phyloP scores from a whole-genome alignment of 1,139 yeast species.

The Saccharomycopsis hybrid region DNA sequence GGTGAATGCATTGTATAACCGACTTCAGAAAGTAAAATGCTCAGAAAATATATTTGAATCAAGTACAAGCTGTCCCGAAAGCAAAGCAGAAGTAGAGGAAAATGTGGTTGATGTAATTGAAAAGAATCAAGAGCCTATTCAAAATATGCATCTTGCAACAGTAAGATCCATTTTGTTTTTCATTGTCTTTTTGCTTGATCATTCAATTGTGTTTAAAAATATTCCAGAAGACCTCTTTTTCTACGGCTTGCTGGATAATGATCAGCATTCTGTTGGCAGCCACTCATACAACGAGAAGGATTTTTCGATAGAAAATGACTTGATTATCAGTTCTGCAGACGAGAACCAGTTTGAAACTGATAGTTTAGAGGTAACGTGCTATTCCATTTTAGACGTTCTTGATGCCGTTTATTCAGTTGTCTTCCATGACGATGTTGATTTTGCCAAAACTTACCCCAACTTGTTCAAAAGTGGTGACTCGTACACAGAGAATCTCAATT shows the following conservation, averaged over 20 bases:
- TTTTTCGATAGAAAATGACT: not conserved
- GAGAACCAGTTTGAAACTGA: not conserved
- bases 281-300: too few species aligned
- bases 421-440: not conserved
- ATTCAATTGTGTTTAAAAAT: slow-evolving; percentile 7
- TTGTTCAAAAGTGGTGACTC: slow-evolving; percentile 10
- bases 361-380: too few species aligned
- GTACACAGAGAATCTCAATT: slow-evolving; percentile 7
- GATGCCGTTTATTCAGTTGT: slow-evolving; percentile 5
- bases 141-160: not conserved
- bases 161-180: slow-evolving; percentile 7
- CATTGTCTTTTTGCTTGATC: slow-evolving; percentile 8
- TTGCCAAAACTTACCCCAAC: slow-evolving; percentile 3
- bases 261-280: too few species aligned
- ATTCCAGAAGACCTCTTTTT: slow-evolving; percentile 17
- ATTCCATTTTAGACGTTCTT: slow-evolving; percentile 14
- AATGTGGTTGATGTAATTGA: not conserved
- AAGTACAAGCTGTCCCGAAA: not conserved
- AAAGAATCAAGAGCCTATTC: not conserved
- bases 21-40: not conserved
- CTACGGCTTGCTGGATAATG: slow-evolving; percentile 1
- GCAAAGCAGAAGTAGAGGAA: not conserved
- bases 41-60: not conserved
- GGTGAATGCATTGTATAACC: slow-evolving; percentile 12
- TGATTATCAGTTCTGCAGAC: not conserved